Percentiles rank a stretch among this genome's conserved stretches.
Evolutionary conservation across 768 basidiomycete species (phyloP).

Genomic region (Suillus discolor): DNA sequence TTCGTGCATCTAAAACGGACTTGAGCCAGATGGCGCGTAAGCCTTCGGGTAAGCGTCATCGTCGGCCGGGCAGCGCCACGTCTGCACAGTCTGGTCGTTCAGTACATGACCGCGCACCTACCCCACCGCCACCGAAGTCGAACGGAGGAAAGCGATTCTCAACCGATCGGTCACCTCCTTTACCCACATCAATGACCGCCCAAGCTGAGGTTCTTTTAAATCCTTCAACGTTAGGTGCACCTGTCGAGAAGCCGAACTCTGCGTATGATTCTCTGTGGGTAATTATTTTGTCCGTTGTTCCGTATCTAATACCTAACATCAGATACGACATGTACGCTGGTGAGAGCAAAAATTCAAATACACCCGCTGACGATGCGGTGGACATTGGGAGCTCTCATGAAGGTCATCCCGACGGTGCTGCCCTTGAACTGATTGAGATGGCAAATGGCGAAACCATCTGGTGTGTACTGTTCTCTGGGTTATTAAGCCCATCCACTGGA

Average conservation of each 20-base stretch:
- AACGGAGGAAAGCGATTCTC: conserved; percentile 62
- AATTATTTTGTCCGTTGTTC: conserved; percentile 17
- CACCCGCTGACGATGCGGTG: conserved; percentile 38
- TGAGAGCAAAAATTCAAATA: conserved; percentile 46
- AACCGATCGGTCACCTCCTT: conserved; percentile 63
- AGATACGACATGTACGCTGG: conserved; percentile 84
- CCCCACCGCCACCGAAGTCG: conserved; percentile 78
- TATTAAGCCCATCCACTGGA: background rate
- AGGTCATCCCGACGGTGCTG: conserved; percentile 50
- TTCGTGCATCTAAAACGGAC: conserved; percentile 58
- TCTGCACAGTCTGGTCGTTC: conserved; percentile 70
- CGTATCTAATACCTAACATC: conserved; percentile 24
- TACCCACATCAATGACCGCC: conserved; percentile 53
- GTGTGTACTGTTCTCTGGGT: conserved; percentile 42
- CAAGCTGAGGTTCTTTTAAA: conserved; percentile 43
- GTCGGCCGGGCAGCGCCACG: conserved; percentile 61
- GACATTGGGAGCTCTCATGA: conserved; percentile 25
- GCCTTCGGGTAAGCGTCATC: conserved; percentile 48
- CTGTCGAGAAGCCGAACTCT: conserved; percentile 67
- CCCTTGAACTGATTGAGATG: conserved; percentile 78
- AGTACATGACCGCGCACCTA: conserved; percentile 79
- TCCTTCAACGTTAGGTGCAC: conserved; percentile 38
- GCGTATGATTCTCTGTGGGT: conserved; percentile 81
- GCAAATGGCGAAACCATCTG: conserved; percentile 90
- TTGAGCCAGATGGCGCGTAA: conserved; percentile 57